Base-by-base conservation (phyloP, 345 rosid genomes). In the Hibiscus syriacus region DNA sequence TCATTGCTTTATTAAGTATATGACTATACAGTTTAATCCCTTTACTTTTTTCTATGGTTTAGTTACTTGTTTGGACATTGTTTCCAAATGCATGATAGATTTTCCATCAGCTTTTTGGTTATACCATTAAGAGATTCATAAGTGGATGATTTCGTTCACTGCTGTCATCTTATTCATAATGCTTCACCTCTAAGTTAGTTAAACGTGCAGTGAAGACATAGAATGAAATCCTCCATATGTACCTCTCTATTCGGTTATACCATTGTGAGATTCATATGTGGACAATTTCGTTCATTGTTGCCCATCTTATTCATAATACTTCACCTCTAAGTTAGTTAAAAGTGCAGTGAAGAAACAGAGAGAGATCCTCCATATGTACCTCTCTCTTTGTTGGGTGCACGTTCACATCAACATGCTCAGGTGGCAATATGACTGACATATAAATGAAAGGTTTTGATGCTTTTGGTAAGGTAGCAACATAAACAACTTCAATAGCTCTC, bases 351-450 rank as follows among this genome's bases (percentile, higher is more conserved):
- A 66, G 22, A 38, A 3, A 16, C 4, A 56, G 48, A 58, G 58
- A 69, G 55, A 46, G 29, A 69, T 55, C 54, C 62, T 13, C 39
- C 45, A 73, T 73, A 69, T 13, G 19, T 74, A 88, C 98, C 96
- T 93, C 98, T 83, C 81, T 82, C 77, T 93, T 93, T 76, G 98
- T 89, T 10, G 98, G 97, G 74, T 93, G 98, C 77, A 90, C 86
- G 82, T 93, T 93, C 71, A 93, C 85, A 76, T 93, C 98, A 77
- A 93, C 92, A 82, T 93, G 97, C 61, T 87, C 95, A 52, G 84
- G 76, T 72, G 98, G 98, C 85, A 93, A 74, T 43, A 72, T 74
- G 72, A 93, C 87, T 52, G 98, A 82, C 95, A 93, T 89, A 66
- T 93, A 93, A 48, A 93, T 73, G 72, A 93, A 93, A 49, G 97